These are phyloP conservation scores for Endocalyx cinctus DNA, from an alignment of 2,329 filamentous ascomycete species.

Conservation along the genomic window DNA sequence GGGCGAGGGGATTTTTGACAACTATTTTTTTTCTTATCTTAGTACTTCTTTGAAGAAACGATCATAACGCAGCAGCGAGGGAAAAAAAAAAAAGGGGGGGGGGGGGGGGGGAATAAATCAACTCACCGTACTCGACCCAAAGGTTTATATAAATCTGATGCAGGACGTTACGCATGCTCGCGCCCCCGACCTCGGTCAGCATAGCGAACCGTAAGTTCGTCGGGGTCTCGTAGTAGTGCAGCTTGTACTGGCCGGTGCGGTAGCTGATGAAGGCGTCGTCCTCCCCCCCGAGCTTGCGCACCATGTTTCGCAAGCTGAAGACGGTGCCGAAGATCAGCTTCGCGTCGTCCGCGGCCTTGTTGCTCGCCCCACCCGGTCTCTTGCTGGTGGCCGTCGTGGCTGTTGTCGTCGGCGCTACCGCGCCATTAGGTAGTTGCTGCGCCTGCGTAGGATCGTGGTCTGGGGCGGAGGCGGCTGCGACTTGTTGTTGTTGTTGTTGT, in stretches of 20 bases:
- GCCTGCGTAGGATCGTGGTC: slow-evolving; percentile 18
- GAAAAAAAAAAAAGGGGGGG: slow-evolving; percentile 2
- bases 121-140: slow-evolving; percentile 87
- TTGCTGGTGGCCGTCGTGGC: slow-evolving; percentile 6
- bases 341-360: slow-evolving; percentile 67
- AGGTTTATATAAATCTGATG: slow-evolving; percentile 99
- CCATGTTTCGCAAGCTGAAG: slow-evolving; percentile 95
- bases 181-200: slow-evolving; percentile 83
- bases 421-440: slow-evolving; percentile 34
- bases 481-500: too few species aligned
- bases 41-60: too few species aligned
- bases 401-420: slow-evolving; percentile 9
- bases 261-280: slow-evolving; percentile 95
- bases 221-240: slow-evolving; percentile 98
- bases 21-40: slow-evolving; percentile 37
- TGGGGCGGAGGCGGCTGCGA: slow-evolving; percentile 36
- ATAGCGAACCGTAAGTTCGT: slow-evolving; percentile 95
- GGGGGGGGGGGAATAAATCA: neutral
- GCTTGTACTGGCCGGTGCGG: slow-evolving; percentile 90
- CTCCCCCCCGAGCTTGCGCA: slow-evolving; percentile 85
- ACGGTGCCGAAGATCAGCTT: slow-evolving; percentile 97
- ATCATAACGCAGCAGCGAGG: neutral
- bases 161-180: slow-evolving; percentile 88
- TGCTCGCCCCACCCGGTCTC: slow-evolving; percentile 6
- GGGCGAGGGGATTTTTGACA: slow-evolving; percentile 65